These are phyloP conservation scores for Diophrys sp. DNA, from an alignment of 73 alveolate species.

Conservation along the genomic window DNA sequence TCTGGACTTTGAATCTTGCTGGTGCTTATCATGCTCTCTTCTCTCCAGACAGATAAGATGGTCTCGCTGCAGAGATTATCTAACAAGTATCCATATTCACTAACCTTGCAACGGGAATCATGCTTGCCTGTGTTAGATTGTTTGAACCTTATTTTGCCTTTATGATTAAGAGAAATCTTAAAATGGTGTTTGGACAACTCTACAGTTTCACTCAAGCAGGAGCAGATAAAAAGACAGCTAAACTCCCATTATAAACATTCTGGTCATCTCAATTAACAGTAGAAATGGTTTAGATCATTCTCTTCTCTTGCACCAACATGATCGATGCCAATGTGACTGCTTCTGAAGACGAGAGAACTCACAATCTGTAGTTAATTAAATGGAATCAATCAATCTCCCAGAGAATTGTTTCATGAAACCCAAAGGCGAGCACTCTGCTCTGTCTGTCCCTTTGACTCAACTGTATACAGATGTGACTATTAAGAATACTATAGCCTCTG, in stretches of 20 bases:
- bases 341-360: too few relatives aligned
- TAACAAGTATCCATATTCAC: not conserved
- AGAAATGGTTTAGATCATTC: slow-evolving; percentile 54
- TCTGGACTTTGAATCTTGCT: slow-evolving; percentile 50
- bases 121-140: slow-evolving; percentile 36
- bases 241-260: slow-evolving; percentile 46
- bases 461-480: too few relatives aligned
- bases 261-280: slow-evolving; percentile 52
- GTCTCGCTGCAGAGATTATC: not conserved
- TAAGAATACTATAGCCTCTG: too few relatives aligned
- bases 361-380: too few relatives aligned
- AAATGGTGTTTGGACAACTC: not conserved
- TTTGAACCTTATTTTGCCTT: slow-evolving; percentile 50
- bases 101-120: slow-evolving; percentile 24
- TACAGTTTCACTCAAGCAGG: slow-evolving; percentile 8
- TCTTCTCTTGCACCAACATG: slow-evolving; percentile 28
- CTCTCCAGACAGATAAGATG: not conserved
- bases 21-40: slow-evolving; percentile 27
- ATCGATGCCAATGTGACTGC: not conserved
- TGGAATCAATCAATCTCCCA: too few relatives aligned
- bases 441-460: too few relatives aligned
- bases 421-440: too few relatives aligned
- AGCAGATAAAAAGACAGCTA: slow-evolving; percentile 13
- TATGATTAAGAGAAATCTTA: slow-evolving; percentile 18
- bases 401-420: too few relatives aligned